Percentiles rank a stretch among this genome's conserved stretches.
Evolutionary conservation across 192 early-diverging fungal species (phyloP).

Genomic region (Linnemannia hyalina): DNA sequence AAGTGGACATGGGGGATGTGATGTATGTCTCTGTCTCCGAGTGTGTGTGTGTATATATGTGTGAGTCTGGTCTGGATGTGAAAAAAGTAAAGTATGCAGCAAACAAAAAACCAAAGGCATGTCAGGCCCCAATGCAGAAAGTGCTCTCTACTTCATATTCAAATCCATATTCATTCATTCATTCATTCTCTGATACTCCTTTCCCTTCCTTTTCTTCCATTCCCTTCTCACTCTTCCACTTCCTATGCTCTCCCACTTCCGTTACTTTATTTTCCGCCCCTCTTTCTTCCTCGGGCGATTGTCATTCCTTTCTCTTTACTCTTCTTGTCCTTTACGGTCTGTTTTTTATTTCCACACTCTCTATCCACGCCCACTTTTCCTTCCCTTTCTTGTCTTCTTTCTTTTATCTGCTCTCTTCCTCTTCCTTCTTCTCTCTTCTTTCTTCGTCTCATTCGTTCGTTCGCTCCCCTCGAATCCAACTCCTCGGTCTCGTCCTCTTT

Average conservation of each 20-base stretch:
- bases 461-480: constrained; percentile 10
- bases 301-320: constrained; percentile 8
- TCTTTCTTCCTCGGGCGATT: constrained; percentile 15
- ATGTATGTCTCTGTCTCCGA: neutral
- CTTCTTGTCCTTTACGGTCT: neutral
- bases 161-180: neutral
- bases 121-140: no score
- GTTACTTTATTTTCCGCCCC: neutral
- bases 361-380: neutral
- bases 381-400: neutral
- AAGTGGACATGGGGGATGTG: no score
- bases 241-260: neutral
- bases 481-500: neutral
- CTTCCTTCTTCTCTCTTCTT: no score
- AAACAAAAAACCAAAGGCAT: no score
- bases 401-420: neutral
- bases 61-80: no score
- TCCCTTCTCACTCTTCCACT: neutral
- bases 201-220: neutral
- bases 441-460: neutral
- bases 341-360: neutral
- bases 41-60: neutral
- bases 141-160: neutral
- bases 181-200: neutral
- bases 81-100: no score